These are phyloP conservation scores for Linum trigynum DNA, from an alignment of 345 rosid genomes.

Conservation along the genomic window DNA sequence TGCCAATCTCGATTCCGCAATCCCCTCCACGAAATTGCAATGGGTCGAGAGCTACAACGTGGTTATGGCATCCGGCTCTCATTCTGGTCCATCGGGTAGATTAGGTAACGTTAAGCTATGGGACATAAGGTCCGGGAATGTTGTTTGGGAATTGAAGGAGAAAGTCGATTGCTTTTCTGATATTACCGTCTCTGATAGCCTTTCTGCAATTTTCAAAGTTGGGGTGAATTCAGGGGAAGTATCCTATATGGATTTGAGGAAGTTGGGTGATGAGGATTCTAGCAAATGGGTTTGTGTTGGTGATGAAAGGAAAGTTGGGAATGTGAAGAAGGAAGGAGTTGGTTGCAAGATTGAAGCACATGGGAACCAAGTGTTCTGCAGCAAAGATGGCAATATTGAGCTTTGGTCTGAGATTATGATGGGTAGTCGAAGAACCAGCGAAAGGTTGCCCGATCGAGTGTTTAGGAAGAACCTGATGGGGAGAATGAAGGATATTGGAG, in stretches of 20 bases:
- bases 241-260: slow-evolving; percentile 55
- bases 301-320: slow-evolving; percentile 37
- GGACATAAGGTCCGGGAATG: slow-evolving; percentile 71
- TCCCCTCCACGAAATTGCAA: slow-evolving; percentile 70
- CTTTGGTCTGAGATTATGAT: slow-evolving; percentile 78
- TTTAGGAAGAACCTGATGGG: slow-evolving; percentile 67
- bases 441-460: slow-evolving; percentile 35
- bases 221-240: slow-evolving; percentile 76
- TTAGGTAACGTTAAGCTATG: slow-evolving; percentile 59
- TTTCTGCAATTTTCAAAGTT: slow-evolving; percentile 60
- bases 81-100: slow-evolving; percentile 72
- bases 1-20: slow-evolving; percentile 59
- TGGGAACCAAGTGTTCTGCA: slow-evolving; percentile 73
- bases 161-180: slow-evolving; percentile 76
- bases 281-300: slow-evolving; percentile 59
- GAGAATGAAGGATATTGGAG: slow-evolving; percentile 45
- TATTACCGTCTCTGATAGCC: slow-evolving; percentile 54
- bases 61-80: slow-evolving; percentile 85
- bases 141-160: slow-evolving; percentile 73
- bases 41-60: slow-evolving; percentile 57
- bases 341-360: slow-evolving; percentile 72
- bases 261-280: slow-evolving; percentile 27
- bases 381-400: slow-evolving; percentile 57
- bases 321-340: slow-evolving; percentile 69
- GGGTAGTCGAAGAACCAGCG: slow-evolving; percentile 21